These are phyloP conservation scores for Aspergillus nomiae DNA, from an alignment of 2,329 filamentous ascomycete species.

Conservation along the genomic window DNA sequence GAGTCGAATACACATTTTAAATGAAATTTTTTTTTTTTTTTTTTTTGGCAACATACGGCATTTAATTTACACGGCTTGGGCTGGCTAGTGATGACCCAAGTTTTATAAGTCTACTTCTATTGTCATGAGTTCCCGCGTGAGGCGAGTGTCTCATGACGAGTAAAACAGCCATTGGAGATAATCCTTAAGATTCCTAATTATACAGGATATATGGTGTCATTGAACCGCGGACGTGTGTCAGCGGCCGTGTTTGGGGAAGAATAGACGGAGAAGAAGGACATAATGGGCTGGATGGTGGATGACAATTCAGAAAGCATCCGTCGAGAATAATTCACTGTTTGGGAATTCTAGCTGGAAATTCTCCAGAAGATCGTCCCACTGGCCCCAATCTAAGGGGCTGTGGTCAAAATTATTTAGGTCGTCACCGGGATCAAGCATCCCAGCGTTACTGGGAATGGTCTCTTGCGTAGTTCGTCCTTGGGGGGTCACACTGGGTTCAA, in stretches of 20 bases:
- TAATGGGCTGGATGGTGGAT: too few species aligned
- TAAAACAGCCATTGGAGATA: too few species aligned
- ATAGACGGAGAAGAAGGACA: too few species aligned
- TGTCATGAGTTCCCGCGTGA: not conserved
- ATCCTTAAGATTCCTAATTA: too few species aligned
- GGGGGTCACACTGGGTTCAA: not conserved
- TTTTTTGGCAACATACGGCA: too few species aligned
- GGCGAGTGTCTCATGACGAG: too few species aligned
- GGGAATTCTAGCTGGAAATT: slow-evolving; percentile 23
- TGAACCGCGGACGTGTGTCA: too few species aligned
- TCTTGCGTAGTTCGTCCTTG: not conserved
- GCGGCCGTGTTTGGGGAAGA: too few species aligned
- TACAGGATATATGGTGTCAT: too few species aligned
- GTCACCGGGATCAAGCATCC: not conserved
- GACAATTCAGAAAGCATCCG: not conserved
- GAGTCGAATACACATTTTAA: too few species aligned
- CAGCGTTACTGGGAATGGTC: not conserved
- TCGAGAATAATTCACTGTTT: slow-evolving; percentile 1
- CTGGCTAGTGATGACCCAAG: not conserved
- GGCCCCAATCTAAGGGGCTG: slow-evolving; percentile 29
- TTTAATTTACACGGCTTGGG: too few species aligned
- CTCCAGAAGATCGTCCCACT: slow-evolving; percentile 34
- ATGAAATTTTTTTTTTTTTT: too few species aligned
- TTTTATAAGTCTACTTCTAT: not conserved
- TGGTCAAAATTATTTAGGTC: slow-evolving; percentile 11